A percentile compares a stretch with the other conserved stretches of the same genome.
Conservation (phyloP, 2,329 filamentous ascomycete genomes). For the Ceratocystis ficicola region DNA sequence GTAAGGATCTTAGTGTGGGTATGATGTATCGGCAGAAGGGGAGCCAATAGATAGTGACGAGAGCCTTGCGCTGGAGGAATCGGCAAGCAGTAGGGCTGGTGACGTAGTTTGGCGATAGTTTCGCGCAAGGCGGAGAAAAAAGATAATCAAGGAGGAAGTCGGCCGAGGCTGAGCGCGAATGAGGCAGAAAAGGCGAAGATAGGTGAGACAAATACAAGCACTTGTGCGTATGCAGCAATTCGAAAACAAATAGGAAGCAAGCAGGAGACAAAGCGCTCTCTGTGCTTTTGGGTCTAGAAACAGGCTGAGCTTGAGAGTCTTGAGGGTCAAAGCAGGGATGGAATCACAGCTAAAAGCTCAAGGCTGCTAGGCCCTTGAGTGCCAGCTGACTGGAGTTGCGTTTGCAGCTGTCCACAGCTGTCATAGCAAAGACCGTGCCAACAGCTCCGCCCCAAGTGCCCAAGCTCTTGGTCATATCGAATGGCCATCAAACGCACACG, state of each 20-base stretch:
- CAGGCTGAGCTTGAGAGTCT: constrained; percentile 8
- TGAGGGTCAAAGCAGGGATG: constrained; percentile 14
- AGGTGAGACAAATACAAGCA: neutral
- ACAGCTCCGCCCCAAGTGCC: constrained; percentile 1
- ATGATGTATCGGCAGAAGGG: neutral
- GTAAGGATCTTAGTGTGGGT: neutral
- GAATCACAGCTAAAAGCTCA: neutral
- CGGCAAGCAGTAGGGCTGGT: constrained; percentile 2
- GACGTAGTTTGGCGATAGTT: constrained; percentile 17
- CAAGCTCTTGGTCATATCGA: neutral
- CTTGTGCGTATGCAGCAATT: neutral
- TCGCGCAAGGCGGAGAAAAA: constrained; percentile 6
- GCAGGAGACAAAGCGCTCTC: constrained; percentile 4
- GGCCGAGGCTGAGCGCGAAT: neutral
- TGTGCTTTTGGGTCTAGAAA: constrained; percentile 6
- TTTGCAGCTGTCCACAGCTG: neutral
- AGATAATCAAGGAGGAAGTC: neutral
- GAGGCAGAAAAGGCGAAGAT: neutral
- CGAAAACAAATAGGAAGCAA: neutral
- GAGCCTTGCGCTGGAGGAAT: neutral
- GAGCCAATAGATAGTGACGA: neutral
- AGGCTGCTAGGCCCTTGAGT: neutral
- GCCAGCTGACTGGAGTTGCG: neutral
- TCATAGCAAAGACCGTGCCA: neutral
- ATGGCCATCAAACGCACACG: neutral